Percentiles rank a stretch among this genome's conserved stretches.
These are phyloP conservation scores for Paramecium sexaurelia DNA, from an alignment of 73 alveolate genomes.

Conservation along the genomic window DNA sequence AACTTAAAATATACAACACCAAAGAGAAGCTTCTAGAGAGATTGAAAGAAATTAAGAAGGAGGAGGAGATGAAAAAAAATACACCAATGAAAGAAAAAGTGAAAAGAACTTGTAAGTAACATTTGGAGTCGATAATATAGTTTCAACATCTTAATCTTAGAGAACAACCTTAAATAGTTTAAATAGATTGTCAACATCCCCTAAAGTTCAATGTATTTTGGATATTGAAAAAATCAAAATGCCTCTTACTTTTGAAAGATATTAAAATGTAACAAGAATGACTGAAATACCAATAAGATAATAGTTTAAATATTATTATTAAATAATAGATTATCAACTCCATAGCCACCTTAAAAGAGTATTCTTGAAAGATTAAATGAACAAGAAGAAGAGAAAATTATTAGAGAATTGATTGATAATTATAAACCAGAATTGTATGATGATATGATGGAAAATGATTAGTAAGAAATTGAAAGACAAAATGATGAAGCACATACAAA, in stretches of 20 bases:
- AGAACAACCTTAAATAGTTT: not conserved
- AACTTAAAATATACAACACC: conserved; percentile 43
- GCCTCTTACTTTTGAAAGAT: conserved; percentile 10
- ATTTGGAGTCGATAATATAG: not conserved
- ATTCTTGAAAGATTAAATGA: not conserved
- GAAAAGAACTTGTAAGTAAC: not conserved
- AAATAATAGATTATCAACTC: not conserved
- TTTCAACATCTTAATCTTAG: not conserved
- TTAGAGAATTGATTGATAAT: conserved; percentile 6
- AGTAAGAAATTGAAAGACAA: not conserved
- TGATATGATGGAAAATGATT: conserved; percentile 12
- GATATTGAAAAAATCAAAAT: conserved; percentile 32
- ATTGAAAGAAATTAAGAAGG: not conserved
- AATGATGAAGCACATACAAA: conserved; percentile 28
- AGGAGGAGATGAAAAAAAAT: not conserved
- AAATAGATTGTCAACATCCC: not conserved
- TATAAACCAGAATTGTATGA: conserved; percentile 6
- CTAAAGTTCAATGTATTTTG: not conserved
- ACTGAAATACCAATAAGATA: not conserved
- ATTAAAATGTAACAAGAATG: not conserved
- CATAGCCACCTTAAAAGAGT: not conserved
- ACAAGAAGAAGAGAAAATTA: conserved; percentile 11
- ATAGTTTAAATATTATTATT: not conserved
- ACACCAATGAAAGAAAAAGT: not conserved
- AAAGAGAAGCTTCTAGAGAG: not conserved